Percentiles rank a stretch among this genome's conserved stretches.
These are phyloP conservation scores for Wickerhamiella dianesei DNA, from an alignment of 805 yeast species.

Conservation along the genomic window DNA sequence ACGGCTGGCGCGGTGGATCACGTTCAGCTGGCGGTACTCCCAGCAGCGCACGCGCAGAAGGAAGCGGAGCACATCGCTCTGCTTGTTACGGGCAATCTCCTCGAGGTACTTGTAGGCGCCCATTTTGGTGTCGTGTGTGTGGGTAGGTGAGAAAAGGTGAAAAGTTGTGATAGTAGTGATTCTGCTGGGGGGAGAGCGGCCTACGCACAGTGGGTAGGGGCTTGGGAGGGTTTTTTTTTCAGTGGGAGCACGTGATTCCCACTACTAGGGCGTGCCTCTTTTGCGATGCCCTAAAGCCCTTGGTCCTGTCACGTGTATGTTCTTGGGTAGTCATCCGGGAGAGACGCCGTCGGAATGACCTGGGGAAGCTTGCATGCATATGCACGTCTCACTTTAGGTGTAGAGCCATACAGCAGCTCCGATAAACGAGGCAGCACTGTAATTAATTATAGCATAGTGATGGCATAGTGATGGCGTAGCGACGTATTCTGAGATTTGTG, in stretches of 20 bases:
- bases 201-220: not conserved
- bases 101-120: conserved; percentile 99
- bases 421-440: too few relatives aligned
- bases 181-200: not conserved
- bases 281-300: not conserved
- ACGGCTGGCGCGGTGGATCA: conserved; percentile 96
- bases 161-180: not conserved
- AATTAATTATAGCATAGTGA: too few relatives aligned
- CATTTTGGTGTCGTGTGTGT: conserved; percentile 30
- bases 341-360: too few relatives aligned
- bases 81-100: conserved; percentile 99
- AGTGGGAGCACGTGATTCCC: not conserved
- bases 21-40: conserved; percentile 99
- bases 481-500: too few relatives aligned
- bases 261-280: too few relatives aligned
- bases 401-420: too few relatives aligned
- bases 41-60: conserved; percentile 99
- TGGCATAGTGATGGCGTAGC: too few relatives aligned
- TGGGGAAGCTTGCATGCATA: too few relatives aligned
- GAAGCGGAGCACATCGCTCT: conserved; percentile 98
- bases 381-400: too few relatives aligned
- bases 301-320: not conserved
- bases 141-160: not conserved
- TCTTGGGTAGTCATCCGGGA: too few relatives aligned
- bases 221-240: not conserved